A percentile compares a stretch with the other conserved stretches of the same genome.
Conservation (phyloP, 257 asterid species). For the Nicotiana tomentosiformis region DNA sequence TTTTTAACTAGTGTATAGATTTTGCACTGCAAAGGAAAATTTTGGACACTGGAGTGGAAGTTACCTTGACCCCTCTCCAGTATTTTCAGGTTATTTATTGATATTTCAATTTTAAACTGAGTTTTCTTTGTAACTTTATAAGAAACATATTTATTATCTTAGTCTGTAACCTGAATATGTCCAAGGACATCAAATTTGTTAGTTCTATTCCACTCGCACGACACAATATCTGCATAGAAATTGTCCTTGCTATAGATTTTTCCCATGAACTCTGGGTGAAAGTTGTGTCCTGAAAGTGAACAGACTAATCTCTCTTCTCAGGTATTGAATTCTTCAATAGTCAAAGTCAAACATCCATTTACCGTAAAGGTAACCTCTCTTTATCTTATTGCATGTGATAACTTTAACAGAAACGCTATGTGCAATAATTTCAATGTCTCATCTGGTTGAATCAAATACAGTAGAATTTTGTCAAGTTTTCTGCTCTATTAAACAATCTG, state of each 20-base stretch:
- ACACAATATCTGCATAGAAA: background rate
- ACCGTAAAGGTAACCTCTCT: background rate
- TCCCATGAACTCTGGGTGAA: background rate
- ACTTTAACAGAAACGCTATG: background rate
- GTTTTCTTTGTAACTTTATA: background rate
- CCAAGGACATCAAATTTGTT: background rate
- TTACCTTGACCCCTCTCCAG: background rate
- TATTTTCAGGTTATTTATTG: background rate
- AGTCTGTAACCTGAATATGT: background rate
- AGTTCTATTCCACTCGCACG: background rate
- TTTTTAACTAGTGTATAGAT: background rate
- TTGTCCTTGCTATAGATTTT: background rate
- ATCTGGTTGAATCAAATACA: background rate
- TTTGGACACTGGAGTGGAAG: background rate
- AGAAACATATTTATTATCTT: background rate
- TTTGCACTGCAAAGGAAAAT: background rate
- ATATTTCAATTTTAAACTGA: background rate
- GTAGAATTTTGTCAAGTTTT: background rate
- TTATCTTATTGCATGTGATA: background rate
- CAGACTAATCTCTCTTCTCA: background rate
- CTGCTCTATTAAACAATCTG: background rate
- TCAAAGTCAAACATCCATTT: background rate
- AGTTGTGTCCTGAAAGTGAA: background rate
- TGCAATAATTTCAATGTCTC: background rate
- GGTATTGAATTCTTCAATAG: background rate